A percentile compares a stretch with the other conserved stretches of the same genome.
These are phyloP conservation scores for Austroboletus eburneus DNA, from an alignment of 768 basidiomycete genomes.

Conservation along the genomic window DNA sequence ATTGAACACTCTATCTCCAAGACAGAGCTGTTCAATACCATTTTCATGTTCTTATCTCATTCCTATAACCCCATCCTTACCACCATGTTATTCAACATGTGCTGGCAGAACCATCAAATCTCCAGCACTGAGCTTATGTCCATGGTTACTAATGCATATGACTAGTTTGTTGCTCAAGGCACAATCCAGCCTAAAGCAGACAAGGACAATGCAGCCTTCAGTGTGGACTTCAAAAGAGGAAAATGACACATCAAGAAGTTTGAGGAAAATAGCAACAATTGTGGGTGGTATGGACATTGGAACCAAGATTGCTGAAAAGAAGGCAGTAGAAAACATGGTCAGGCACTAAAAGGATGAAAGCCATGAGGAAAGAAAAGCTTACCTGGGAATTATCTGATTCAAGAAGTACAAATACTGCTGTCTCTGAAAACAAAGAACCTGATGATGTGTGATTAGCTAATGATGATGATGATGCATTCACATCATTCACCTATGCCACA, in stretches of 20 bases:
- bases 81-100: neutral
- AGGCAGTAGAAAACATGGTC: too few relatives aligned
- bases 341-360: too few relatives aligned
- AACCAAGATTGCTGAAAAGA: too few relatives aligned
- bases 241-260: neutral
- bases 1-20: neutral
- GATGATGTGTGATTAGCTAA: neutral
- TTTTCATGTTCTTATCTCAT: neutral
- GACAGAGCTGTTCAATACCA: neutral
- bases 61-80: neutral
- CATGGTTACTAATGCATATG: neutral
- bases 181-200: neutral
- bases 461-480: too few relatives aligned
- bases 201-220: neutral
- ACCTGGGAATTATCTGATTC: neutral
- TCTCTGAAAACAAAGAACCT: neutral
- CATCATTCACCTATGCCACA: too few relatives aligned
- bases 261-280: neutral
- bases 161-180: neutral
- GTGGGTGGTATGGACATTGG: slow-evolving; percentile 3
- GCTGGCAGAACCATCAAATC: neutral
- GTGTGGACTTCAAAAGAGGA: neutral
- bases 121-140: neutral
- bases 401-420: neutral
- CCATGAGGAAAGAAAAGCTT: neutral